A percentile compares a stretch with the other conserved stretches of the same genome.
These are phyloP conservation scores for Astrothelium subdiscretum DNA, from an alignment of 495 filamentous ascomycete genomes.

Conservation along the genomic window DNA sequence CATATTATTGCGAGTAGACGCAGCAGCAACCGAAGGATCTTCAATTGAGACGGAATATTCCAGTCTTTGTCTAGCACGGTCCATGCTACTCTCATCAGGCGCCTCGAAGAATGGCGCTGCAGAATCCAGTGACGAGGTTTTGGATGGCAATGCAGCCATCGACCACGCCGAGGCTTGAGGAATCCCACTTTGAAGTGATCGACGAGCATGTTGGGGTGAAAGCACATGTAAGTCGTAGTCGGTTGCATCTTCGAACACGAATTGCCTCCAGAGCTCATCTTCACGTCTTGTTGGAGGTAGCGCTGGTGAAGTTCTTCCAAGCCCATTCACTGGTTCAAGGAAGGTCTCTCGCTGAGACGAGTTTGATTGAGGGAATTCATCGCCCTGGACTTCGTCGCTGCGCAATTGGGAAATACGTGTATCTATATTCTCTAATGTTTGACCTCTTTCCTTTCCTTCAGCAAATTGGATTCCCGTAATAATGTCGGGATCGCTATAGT, in stretches of 20 bases:
- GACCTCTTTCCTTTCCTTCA: no score
- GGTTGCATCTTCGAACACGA: background rate
- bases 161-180: background rate
- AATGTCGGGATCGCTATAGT: no score
- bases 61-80: background rate
- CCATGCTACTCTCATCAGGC: background rate
- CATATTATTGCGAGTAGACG: background rate
- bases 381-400: no score
- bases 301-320: background rate
- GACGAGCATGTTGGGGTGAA: background rate
- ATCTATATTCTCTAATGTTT: no score
- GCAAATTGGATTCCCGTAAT: no score
- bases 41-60: background rate
- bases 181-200: background rate
- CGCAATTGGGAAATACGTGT: no score
- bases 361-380: no score
- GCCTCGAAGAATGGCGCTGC: background rate
- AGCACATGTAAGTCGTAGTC: background rate
- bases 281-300: background rate
- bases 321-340: background rate
- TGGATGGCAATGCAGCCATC: background rate
- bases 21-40: background rate
- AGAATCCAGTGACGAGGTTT: background rate
- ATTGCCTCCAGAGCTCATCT: background rate
- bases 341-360: background rate